Percentiles rank a stretch among this genome's conserved stretches.
phyloP scores from a whole-genome alignment of 768 basidiomycete genomes.

The Mycena rebaudengoi region DNA sequence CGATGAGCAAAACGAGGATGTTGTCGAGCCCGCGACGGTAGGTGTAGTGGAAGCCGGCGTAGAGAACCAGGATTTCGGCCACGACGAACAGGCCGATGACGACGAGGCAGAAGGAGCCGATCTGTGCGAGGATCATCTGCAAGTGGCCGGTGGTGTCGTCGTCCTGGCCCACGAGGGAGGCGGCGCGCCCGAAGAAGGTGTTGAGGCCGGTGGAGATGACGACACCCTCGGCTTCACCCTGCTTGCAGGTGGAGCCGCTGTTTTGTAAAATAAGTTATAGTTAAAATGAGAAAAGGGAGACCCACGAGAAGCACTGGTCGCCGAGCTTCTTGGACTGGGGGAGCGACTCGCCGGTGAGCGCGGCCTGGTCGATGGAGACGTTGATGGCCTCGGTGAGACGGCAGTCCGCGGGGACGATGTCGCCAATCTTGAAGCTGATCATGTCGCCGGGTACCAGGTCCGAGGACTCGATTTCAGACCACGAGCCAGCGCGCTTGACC shows the following conservation, averaged over 20 bases:
- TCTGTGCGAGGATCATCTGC: constrained; percentile 98
- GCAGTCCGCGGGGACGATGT: constrained; percentile 97
- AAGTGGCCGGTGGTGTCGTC: constrained; percentile 98
- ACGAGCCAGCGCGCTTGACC: constrained; percentile 84
- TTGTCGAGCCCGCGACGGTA: constrained; percentile 95
- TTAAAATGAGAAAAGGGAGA: constrained; percentile 26
- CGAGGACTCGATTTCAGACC: constrained; percentile 92
- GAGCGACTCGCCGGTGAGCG: constrained; percentile 96
- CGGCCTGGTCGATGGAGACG: constrained; percentile 98
- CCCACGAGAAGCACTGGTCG: constrained; percentile 98
- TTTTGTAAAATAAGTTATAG: not conserved
- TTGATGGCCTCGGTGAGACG: constrained; percentile 97
- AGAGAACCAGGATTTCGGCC: constrained; percentile 93
- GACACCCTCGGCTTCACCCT: constrained; percentile 98
- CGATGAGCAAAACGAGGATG: constrained; percentile 98
- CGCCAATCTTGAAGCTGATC: constrained; percentile 98
- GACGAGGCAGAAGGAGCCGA: constrained; percentile 96
- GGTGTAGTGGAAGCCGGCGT: constrained; percentile 87
- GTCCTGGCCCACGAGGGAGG: constrained; percentile 96
- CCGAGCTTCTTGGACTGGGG: constrained; percentile 91
- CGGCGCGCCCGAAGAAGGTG: constrained; percentile 99
- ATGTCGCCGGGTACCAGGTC: constrained; percentile 95
- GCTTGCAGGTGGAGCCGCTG: constrained; percentile 97
- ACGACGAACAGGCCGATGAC: constrained; percentile 96
- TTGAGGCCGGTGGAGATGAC: constrained; percentile 98